Evolutionary conservation across 306 rosid species (phyloP), one percentile per base, ranked within the genome.

Genomic region (Ormosia semicastrata): DNA sequence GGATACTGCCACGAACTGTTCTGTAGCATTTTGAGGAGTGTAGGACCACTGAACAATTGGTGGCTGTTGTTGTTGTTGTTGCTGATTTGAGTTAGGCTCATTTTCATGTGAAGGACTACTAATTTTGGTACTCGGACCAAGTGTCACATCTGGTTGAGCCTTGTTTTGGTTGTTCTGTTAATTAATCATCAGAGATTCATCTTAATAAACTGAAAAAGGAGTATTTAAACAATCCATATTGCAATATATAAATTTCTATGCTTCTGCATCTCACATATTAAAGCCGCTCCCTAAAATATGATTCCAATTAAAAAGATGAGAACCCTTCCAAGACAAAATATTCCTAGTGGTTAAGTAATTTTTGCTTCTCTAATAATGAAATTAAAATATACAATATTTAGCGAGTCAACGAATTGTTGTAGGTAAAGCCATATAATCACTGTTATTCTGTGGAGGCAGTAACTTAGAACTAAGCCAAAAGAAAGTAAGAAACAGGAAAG

Each of bases 161-260:
- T 86, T 84, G 15, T 82, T 71, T 67, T 57, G 81, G 37, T 57
- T 88, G 79, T 9, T 77, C 93, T 90, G 86, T 84, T 78, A 34
- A 71, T 62, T 78, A 40, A 71, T 62, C 46, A 84, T 14, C 62
- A 72, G 71, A 85, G 4, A 75, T 41, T 57, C 75, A 79, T 74
- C 65, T 24, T 74, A 36, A 62, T 50, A 71, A 47, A 43, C 30
- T 8, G 39, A 43, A 33, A 52, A 11, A 17, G 8, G 33, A 5
- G 9, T 34, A 49, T 39, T 11, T 34, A 54, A 53, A 7, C 81
- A 71, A 39, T 67, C 30, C 17, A 46, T 32, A 32, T 60, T 30
- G 60, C 46, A 50, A 24, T 36, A 7, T 30, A 18, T 33, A 11
- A 12, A 14, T 9, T 44, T 63, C 8, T 56, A 41, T 33, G 50